phyloP scores from a whole-genome alignment of 2,329 filamentous ascomycete genomes.

The Ascochyta clinopodiicola region DNA sequence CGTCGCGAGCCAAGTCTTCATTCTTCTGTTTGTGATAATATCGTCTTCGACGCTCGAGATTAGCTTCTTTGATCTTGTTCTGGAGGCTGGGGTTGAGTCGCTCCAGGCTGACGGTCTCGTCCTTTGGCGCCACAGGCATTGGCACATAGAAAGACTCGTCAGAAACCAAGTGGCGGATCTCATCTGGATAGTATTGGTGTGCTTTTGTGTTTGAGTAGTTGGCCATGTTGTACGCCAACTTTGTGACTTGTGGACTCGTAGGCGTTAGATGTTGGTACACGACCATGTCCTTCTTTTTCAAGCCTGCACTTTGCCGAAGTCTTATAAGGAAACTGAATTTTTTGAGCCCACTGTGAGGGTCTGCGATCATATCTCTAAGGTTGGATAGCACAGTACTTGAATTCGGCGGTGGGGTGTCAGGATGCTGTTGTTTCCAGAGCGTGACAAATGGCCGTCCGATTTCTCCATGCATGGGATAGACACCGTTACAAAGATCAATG shows the following conservation, averaged over 20 bases:
- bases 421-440: constrained; percentile 57
- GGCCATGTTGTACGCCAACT: constrained; percentile 59
- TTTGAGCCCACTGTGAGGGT: constrained; percentile 55
- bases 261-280: constrained; percentile 55
- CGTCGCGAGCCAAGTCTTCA: constrained; percentile 26
- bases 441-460: constrained; percentile 62
- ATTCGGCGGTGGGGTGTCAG: constrained; percentile 55
- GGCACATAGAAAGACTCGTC: constrained; percentile 29
- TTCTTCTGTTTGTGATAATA: constrained; percentile 27
- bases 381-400: constrained; percentile 59
- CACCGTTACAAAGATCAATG: constrained; percentile 60
- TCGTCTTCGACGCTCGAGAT: constrained; percentile 17
- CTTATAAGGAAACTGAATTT: constrained; percentile 50
- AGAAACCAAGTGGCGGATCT: constrained; percentile 35
- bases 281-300: constrained; percentile 59
- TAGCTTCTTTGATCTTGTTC: constrained; percentile 28
- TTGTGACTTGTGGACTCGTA: constrained; percentile 54
- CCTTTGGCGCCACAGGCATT: constrained; percentile 31
- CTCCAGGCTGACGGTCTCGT: constrained; percentile 36
- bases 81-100: constrained; percentile 29
- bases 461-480: constrained; percentile 62
- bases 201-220: constrained; percentile 43
- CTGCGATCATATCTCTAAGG: constrained; percentile 58
- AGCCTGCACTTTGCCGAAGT: constrained; percentile 28
- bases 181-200: constrained; percentile 42